Percentiles rank a stretch among this genome's conserved stretches.
These are phyloP conservation scores for Pascua guehoae DNA, from an alignment of 1,284 basidiomycete genomes.

Conservation along the genomic window DNA sequence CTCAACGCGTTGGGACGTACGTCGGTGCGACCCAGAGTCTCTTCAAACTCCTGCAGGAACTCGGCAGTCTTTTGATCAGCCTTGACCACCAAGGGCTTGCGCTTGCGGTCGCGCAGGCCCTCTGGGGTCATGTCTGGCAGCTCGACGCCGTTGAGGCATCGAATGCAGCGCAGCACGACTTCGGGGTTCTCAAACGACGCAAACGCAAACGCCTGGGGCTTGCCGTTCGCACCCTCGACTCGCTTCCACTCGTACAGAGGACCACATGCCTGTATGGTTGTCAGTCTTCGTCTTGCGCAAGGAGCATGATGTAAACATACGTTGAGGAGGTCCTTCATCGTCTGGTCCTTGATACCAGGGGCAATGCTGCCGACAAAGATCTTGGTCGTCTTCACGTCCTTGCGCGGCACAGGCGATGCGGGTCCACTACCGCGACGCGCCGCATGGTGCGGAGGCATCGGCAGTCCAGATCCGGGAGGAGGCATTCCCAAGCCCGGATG, in stretches of 20 bases:
- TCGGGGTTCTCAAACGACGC: slow-evolving; percentile 88
- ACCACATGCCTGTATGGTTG: slow-evolving; percentile 68
- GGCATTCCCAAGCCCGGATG: no score
- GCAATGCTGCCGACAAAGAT: slow-evolving; percentile 95
- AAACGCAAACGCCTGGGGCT: slow-evolving; percentile 93
- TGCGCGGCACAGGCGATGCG: neutral
- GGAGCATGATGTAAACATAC: slow-evolving; percentile 53
- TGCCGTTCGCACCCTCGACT: slow-evolving; percentile 79
- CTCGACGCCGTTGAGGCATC: slow-evolving; percentile 76
- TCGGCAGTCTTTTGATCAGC: slow-evolving; percentile 87
- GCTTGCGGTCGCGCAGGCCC: slow-evolving; percentile 60
- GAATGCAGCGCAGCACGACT: slow-evolving; percentile 74
- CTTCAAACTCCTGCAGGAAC: slow-evolving; percentile 77
- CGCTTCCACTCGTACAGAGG: slow-evolving; percentile 82
- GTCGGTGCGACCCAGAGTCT: slow-evolving; percentile 72
- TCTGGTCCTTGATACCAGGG: slow-evolving; percentile 74
- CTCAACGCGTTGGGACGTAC: slow-evolving; percentile 52
- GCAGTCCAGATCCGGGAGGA: neutral
- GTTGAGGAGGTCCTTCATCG: slow-evolving; percentile 69
- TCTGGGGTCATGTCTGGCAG: slow-evolving; percentile 69
- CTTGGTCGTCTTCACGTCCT: slow-evolving; percentile 53
- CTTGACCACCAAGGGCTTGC: slow-evolving; percentile 85
- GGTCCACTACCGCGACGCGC: no score
- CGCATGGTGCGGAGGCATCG: slow-evolving; percentile 1
- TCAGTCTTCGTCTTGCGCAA: no score